Percentiles rank a stretch among this genome's conserved stretches.
Conservation (phyloP, 148 eudicot genomes). For the Cornus kousa region DNA sequence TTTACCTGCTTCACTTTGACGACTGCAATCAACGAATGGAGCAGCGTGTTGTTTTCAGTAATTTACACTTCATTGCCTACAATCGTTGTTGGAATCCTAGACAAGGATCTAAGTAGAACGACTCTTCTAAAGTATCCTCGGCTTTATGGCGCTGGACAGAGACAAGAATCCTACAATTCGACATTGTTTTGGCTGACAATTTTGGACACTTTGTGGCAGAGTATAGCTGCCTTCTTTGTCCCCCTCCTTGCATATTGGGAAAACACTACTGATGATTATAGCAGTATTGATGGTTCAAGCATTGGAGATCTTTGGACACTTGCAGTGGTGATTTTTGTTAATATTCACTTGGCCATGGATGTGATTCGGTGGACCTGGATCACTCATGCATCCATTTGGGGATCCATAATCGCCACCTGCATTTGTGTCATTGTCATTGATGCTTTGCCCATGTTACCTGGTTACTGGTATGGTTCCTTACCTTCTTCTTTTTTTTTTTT, state of each 20-base stretch:
- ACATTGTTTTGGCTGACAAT: conserved; percentile 85
- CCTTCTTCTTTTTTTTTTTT: background rate
- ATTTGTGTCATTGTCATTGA: conserved; percentile 78
- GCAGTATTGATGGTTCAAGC: conserved; percentile 63
- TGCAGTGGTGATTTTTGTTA: conserved; percentile 71
- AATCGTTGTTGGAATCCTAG: conserved; percentile 79
- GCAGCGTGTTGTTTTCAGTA: conserved; percentile 81
- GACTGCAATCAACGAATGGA: conserved; percentile 97
- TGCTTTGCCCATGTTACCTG: conserved; percentile 60
- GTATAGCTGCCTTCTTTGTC: conserved; percentile 66
- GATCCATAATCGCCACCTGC: conserved; percentile 78
- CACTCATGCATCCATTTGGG: conserved; percentile 84
- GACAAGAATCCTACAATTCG: conserved; percentile 73
- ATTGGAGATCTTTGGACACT: conserved; percentile 95
- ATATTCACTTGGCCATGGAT: conserved; percentile 93
- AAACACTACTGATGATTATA: conserved; percentile 57
- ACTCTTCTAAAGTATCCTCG: conserved; percentile 75
- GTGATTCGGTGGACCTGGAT: conserved; percentile 88
- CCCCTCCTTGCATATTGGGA: conserved; percentile 78
- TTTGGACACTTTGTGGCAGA: conserved; percentile 91
- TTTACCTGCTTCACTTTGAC: conserved; percentile 78
- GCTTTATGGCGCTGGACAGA: conserved; percentile 85
- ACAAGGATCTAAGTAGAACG: conserved; percentile 83
- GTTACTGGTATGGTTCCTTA: conserved; percentile 67
- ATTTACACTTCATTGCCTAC: conserved; percentile 91